Evolutionary conservation across 2,329 filamentous ascomycete genomes (phyloP), one percentile per base, ranked within the genome.

Genomic region (Fusarium albidum): DNA sequence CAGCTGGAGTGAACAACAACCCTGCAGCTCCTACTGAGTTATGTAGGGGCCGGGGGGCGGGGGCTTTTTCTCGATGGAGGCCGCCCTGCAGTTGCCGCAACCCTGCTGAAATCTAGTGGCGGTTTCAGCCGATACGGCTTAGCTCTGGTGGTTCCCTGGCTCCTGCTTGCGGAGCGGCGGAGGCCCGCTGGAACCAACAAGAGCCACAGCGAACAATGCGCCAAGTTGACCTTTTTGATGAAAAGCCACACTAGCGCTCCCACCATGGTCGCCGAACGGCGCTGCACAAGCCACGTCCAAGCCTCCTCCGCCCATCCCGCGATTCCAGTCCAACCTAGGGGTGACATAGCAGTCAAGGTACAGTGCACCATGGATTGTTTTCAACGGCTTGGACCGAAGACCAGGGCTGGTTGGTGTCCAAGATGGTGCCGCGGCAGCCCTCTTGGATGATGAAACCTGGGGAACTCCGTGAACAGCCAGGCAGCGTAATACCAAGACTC

Each of bases 171-270:
- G 35, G 54, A 55, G 46, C 59, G 52, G 57, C 47, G 35, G 54
- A 55, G 46, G 44, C 29, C 25, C 39, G 52, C 50, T 55, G 58
- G 51, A 54, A 59, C 60, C 49, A 27, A 35, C 49, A 27, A 35
- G 49, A 58, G 62, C 62, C 64, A 64, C 64, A 60, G 38, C 38
- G 52, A 59, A 55, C 54, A 61, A 67, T 64, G 62, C 50, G 43
- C 48, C 49, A 54, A 53, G 43, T 29, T 48, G 37, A 29, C 32
- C 46, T 49, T 55, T 31, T 15, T 15, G 17, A 28, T 35, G 25
- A 10, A 18, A 9, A 29, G 15, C 25, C 12, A 18, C 27, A 8
- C 17, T 43, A 31, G 28, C 40, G 13, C 42, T 14, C 28, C 21
- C 40, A 32, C 42, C 32, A 9, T 25, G 31, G 17, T 38, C 28